Conservation (phyloP, 1,139 yeast genomes). For the Yamadazyma sp. region DNA sequence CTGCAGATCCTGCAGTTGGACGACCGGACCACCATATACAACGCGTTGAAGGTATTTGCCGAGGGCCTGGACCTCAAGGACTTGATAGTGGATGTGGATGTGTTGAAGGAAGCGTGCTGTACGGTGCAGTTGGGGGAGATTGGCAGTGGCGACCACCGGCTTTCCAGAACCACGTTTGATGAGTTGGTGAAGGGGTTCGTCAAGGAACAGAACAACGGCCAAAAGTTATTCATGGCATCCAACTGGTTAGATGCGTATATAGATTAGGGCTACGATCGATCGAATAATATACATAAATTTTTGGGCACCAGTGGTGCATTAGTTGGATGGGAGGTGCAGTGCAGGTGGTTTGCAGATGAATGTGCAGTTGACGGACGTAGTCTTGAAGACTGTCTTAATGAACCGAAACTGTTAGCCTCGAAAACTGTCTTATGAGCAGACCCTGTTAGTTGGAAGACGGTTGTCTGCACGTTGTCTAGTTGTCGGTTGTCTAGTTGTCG, state of each 20-base stretch:
- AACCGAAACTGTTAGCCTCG: no score
- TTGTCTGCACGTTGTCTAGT: not conserved
- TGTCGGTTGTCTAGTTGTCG: slow-evolving; percentile 52
- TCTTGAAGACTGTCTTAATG: no score
- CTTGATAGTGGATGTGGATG: slow-evolving; percentile 48
- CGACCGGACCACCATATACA: slow-evolving; percentile 55
- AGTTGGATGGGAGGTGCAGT: no score
- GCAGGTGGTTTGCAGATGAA: no score
- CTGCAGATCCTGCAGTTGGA: slow-evolving; percentile 58
- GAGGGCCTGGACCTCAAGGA: slow-evolving; percentile 25
- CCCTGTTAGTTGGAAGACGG: no score
- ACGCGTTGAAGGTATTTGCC: slow-evolving; percentile 64
- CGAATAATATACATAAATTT: slow-evolving; percentile 1
- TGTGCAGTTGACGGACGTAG: no score
- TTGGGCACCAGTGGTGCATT: not conserved
- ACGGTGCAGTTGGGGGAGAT: slow-evolving; percentile 45
- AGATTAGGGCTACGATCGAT: slow-evolving; percentile 21
- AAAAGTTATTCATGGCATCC: slow-evolving; percentile 52
- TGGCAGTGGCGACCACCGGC: slow-evolving; percentile 51
- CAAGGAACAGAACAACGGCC: slow-evolving; percentile 58
- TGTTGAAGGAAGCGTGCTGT: slow-evolving; percentile 50
- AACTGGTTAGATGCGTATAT: slow-evolving; percentile 61
- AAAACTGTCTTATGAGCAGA: no score
- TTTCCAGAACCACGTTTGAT: slow-evolving; percentile 53
- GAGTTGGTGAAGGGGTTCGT: slow-evolving; percentile 56